These are phyloP conservation scores for Penicillium sp. DNA, from an alignment of 2,329 filamentous ascomycete species.

Conservation along the genomic window DNA sequence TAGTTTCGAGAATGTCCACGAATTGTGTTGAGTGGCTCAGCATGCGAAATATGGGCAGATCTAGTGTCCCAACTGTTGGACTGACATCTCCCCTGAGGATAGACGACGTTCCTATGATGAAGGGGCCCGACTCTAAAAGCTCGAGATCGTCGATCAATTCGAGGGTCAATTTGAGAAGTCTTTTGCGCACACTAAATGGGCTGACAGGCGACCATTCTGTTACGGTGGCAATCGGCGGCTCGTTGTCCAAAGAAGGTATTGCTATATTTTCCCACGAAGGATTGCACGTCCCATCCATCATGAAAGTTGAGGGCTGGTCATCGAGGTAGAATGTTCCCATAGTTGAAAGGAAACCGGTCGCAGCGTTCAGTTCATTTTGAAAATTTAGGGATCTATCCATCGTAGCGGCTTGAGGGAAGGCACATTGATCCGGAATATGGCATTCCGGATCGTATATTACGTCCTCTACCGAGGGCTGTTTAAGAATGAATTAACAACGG, in stretches of 20 bases:
- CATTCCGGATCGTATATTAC: not conserved
- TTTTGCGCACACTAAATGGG: slow-evolving; percentile 1
- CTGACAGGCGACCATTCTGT: not conserved
- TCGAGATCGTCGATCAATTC: slow-evolving; percentile 18
- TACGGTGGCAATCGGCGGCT: not conserved
- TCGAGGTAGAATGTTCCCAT: not conserved
- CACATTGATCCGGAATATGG: not conserved
- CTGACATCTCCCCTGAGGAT: not conserved
- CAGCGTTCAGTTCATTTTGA: not conserved
- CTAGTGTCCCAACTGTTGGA: slow-evolving; percentile 4
- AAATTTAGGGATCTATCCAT: not conserved
- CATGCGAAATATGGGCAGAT: slow-evolving; percentile 18
- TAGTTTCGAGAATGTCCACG: slow-evolving; percentile 10
- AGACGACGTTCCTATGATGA: not conserved
- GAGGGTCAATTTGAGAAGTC: slow-evolving; percentile 10
- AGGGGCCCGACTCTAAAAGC: slow-evolving; percentile 3
- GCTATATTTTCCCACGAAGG: not conserved
- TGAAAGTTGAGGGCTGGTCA: not conserved
- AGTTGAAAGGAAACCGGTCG: not conserved
- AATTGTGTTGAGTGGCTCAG: slow-evolving; percentile 16
- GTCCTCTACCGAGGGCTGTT: not conserved
- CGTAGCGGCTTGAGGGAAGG: not conserved
- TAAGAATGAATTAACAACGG: not conserved
- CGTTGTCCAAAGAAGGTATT: not conserved
- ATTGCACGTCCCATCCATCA: not conserved